phyloP scores from a whole-genome alignment of 768 basidiomycete genomes.

The Chalciporus chontae region DNA sequence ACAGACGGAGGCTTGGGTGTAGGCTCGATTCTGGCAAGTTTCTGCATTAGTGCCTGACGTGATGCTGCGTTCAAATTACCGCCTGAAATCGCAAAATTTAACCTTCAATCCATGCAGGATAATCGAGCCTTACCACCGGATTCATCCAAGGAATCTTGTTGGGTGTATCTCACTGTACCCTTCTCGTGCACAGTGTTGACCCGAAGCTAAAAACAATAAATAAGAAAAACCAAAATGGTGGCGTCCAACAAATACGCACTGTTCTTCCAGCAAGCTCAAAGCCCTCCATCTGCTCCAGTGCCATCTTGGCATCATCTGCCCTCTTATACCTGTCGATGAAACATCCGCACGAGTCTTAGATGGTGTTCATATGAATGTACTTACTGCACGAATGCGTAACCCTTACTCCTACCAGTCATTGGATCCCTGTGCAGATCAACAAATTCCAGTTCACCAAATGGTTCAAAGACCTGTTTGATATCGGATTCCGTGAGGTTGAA shows the following conservation, averaged over 20 bases:
- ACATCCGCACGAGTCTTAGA: conserved; percentile 1
- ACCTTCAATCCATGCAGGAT: background rate
- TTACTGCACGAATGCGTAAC: conserved; percentile 96
- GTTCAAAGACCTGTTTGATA: conserved; percentile 98
- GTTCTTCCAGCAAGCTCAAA: conserved; percentile 96
- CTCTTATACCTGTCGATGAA: conserved; percentile 69
- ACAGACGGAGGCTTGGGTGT: conserved; percentile 55
- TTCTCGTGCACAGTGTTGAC: conserved; percentile 94
- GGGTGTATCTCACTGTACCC: conserved; percentile 70
- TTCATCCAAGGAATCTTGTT: conserved; percentile 83
- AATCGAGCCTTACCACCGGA: conserved; percentile 60
- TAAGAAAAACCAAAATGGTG: conserved; percentile 13
- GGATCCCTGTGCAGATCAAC: conserved; percentile 97
- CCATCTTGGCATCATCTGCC: conserved; percentile 93
- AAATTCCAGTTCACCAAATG: conserved; percentile 97
- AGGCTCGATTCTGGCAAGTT: conserved; percentile 93
- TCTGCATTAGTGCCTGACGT: conserved; percentile 99
- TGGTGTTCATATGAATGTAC: conserved; percentile 23
- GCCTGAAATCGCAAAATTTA: conserved; percentile 44
- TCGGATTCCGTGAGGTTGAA: conserved; percentile 97
- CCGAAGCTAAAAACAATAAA: conserved; percentile 51
- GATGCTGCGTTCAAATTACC: conserved; percentile 98
- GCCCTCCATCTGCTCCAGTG: conserved; percentile 97
- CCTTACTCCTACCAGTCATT: conserved; percentile 93
- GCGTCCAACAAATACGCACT: conserved; percentile 39